Evolutionary conservation across 2,329 filamentous ascomycete species (phyloP).

Genomic region (Apiospora koreana): DNA sequence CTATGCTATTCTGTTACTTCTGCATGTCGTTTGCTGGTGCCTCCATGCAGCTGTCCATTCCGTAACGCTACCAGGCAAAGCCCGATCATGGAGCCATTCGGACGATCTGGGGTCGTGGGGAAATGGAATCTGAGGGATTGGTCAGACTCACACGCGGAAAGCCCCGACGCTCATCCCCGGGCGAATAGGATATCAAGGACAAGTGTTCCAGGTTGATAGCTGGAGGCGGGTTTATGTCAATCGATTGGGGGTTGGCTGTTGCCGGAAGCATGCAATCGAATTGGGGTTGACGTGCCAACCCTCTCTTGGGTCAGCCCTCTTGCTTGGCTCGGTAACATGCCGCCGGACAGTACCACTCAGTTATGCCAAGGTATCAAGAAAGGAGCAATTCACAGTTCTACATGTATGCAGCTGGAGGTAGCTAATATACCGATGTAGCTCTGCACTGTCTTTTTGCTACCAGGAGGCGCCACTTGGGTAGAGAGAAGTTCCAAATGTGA

Average conservation of each 20-base stretch:
- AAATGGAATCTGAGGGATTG: not conserved
- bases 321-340: not conserved
- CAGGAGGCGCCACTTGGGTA: no score
- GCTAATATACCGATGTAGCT: no score
- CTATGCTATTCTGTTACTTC: not conserved
- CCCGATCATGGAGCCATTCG: not conserved
- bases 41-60: not conserved
- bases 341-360: no score
- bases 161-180: not conserved
- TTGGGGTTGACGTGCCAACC: not conserved
- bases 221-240: not conserved
- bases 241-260: not conserved
- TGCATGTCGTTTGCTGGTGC: not conserved
- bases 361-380: no score
- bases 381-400: no score
- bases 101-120: not conserved
- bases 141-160: not conserved
- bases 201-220: not conserved
- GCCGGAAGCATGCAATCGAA: not conserved
- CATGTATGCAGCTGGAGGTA: no score
- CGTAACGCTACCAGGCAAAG: not conserved
- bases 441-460: no score
- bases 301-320: not conserved
- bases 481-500: no score
- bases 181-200: not conserved